Conservation (phyloP, 2,329 filamentous ascomycete species). For the Gaeumannomyces tritici region DNA sequence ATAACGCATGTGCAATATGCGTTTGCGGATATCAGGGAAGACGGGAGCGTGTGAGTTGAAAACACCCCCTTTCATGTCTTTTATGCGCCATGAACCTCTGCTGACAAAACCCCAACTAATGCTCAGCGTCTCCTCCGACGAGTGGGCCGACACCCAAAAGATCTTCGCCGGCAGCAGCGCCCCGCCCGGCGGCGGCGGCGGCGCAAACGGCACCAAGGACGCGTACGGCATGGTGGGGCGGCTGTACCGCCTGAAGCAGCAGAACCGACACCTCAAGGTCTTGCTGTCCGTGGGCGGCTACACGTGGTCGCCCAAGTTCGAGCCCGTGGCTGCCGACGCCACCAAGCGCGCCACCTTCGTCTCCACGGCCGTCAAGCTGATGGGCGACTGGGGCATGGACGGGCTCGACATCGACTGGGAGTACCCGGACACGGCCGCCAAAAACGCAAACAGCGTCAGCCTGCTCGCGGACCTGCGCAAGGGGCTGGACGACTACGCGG, state of each 20-base stretch:
- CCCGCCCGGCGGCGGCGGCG: not conserved
- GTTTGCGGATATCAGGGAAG: constrained; percentile 32
- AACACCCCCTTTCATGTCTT: too few species aligned
- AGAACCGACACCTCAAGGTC: constrained; percentile 65
- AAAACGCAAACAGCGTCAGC: constrained; percentile 29
- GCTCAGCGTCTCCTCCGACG: constrained; percentile 42
- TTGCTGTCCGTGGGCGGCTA: constrained; percentile 73
- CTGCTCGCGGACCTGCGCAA: constrained; percentile 30
- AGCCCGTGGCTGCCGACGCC: constrained; percentile 49
- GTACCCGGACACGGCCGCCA: constrained; percentile 27
- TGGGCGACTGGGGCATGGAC: constrained; percentile 56
- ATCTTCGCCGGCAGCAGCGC: constrained; percentile 30
- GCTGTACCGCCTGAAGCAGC: constrained; percentile 64
- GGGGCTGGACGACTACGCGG: constrained; percentile 28
- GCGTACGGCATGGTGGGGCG: constrained; percentile 72
- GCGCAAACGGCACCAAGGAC: constrained; percentile 45
- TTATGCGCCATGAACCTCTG: too few species aligned
- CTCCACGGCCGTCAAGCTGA: constrained; percentile 52
- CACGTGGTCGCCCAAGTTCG: constrained; percentile 65
- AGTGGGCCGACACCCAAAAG: constrained; percentile 55
- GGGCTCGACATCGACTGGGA: constrained; percentile 49
- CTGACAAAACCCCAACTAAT: constrained; percentile 2
- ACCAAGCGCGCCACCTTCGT: constrained; percentile 57
- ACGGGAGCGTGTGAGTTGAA: constrained; percentile 32
- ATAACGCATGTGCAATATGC: constrained; percentile 65